Percentiles rank a stretch among this genome's conserved stretches.
Evolutionary conservation across 2,329 filamentous ascomycete species (phyloP).

Genomic region (Beauveria sp.): DNA sequence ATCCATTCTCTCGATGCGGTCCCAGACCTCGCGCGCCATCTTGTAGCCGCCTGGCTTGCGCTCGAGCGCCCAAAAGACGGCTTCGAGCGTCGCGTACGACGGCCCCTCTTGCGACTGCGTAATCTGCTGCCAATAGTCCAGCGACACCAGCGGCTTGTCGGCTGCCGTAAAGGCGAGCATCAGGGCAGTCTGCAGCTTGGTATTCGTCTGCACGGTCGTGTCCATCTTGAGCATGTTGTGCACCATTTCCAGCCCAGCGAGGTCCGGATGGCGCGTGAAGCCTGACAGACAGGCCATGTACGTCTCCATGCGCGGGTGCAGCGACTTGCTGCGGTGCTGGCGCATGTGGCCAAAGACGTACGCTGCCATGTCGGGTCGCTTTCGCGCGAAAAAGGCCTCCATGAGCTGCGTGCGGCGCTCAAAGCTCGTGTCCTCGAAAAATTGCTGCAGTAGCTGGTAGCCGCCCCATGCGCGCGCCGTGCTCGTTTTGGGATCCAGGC

Average conservation of each 20-base stretch:
- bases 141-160: slow-evolving; percentile 55
- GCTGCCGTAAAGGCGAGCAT: slow-evolving; percentile 78
- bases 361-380: slow-evolving; percentile 75
- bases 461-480: slow-evolving; percentile 57
- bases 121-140: slow-evolving; percentile 80
- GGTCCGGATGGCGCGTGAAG: slow-evolving; percentile 47
- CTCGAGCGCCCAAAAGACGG: slow-evolving; percentile 76
- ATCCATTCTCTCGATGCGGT: slow-evolving; percentile 63
- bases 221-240: slow-evolving; percentile 96
- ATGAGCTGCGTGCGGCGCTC: slow-evolving; percentile 65
- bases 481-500: slow-evolving; percentile 52
- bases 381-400: slow-evolving; percentile 70
- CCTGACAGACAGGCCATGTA: slow-evolving; percentile 76
- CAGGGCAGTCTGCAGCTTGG: slow-evolving; percentile 70
- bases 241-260: slow-evolving; percentile 62
- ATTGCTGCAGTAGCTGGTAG: slow-evolving; percentile 58
- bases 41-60: slow-evolving; percentile 48
- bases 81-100: slow-evolving; percentile 69
- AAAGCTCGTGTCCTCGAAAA: slow-evolving; percentile 59
- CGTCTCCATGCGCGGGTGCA: slow-evolving; percentile 62
- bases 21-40: slow-evolving; percentile 62
- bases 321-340: slow-evolving; percentile 54
- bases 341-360: slow-evolving; percentile 92
- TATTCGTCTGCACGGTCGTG: slow-evolving; percentile 67
- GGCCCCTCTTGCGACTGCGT: slow-evolving; percentile 80